phyloP scores from a whole-genome alignment of 257 asterid genomes.

The Solanum gracilifrons region DNA sequence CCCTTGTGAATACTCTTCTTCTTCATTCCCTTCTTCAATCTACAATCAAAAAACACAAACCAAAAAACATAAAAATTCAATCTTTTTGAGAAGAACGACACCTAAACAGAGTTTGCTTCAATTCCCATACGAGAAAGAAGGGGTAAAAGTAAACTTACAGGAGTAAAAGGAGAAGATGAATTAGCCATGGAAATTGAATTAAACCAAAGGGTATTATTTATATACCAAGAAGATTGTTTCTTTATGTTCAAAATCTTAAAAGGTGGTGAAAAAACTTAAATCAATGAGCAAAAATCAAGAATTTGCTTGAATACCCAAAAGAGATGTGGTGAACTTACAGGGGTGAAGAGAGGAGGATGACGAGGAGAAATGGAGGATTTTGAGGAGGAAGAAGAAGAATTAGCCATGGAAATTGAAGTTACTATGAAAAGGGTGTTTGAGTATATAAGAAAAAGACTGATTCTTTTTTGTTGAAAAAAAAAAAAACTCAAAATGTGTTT shows the following conservation, averaged over 20 bases:
- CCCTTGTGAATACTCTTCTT: conserved; percentile 63
- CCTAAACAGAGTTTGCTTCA: background rate
- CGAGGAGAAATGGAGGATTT: conserved; percentile 57
- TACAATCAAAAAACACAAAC: conserved; percentile 1
- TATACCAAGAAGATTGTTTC: background rate
- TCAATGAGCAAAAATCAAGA: background rate
- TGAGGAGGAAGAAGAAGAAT: conserved; percentile 32
- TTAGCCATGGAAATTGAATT: conserved; percentile 38
- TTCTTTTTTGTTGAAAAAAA: background rate
- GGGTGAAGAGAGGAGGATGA: conserved; percentile 66
- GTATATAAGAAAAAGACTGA: background rate
- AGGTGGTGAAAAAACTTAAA: background rate
- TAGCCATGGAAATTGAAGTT: conserved; percentile 40
- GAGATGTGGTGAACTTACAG: conserved; percentile 28
- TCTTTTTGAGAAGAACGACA: background rate
- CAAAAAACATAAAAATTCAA: background rate
- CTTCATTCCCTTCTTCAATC: conserved; percentile 95
- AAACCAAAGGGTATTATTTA: background rate
- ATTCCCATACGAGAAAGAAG: background rate
- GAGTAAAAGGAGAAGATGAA: conserved; percentile 57
- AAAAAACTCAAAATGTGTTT: background rate
- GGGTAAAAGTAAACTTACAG: conserved; percentile 23
- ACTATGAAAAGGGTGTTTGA: background rate
- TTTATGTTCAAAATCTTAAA: background rate
- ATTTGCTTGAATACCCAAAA: background rate